Conservation (phyloP, 345 rosid genomes). For the Raphanus sativus region DNA sequence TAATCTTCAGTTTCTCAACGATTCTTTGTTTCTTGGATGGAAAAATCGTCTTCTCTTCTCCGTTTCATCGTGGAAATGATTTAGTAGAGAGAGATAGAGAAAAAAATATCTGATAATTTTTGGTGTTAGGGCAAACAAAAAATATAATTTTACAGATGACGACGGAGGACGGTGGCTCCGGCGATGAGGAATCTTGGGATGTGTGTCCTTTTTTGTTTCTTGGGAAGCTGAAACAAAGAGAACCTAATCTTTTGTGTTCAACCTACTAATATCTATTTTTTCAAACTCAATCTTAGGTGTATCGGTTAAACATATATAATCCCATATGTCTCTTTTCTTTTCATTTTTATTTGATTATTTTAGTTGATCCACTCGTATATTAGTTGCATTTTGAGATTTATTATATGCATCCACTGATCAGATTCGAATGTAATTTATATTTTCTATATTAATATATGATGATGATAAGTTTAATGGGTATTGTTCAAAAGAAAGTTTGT, state of each 20-base stretch:
- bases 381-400: conserved; percentile 24
- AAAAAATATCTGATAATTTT: neutral
- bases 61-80: conserved; percentile 80
- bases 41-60: conserved; percentile 83
- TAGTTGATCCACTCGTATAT: conserved; percentile 23
- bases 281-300: conserved; percentile 36
- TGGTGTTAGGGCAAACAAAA: conserved; percentile 28
- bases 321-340: conserved; percentile 20
- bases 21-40: conserved; percentile 82
- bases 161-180: conserved; percentile 31
- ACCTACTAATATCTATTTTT: conserved; percentile 38
- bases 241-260: conserved; percentile 44
- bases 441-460: neutral
- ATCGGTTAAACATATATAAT: conserved; percentile 39
- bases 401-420: conserved; percentile 27
- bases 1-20: conserved; percentile 62
- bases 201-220: conserved; percentile 33
- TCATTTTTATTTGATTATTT: neutral
- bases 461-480: conserved; percentile 12
- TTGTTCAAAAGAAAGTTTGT: neutral
- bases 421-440: conserved; percentile 15
- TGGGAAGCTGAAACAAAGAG: conserved; percentile 37
- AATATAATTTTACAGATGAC: conserved; percentile 1
- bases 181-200: conserved; percentile 35
- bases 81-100: neutral